phyloP scores from a whole-genome alignment of 1,139 yeast species.

The Yamadazyma oceani region DNA sequence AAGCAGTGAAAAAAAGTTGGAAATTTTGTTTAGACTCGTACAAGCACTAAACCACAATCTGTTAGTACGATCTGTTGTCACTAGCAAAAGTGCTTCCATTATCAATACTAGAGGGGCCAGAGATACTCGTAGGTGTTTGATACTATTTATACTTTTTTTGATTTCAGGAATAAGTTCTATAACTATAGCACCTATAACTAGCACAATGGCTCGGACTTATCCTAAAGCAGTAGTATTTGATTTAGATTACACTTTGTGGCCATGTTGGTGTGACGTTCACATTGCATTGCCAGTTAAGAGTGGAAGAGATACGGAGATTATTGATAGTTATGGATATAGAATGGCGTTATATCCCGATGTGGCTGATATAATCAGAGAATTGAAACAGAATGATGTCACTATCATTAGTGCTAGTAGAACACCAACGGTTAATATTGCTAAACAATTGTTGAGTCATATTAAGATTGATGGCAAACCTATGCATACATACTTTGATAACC shows the following conservation, averaged over 20 bases:
- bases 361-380: conserved; percentile 49
- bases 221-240: conserved; percentile 72
- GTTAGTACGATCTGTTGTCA: too few relatives aligned
- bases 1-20: too few relatives aligned
- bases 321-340: conserved; percentile 49
- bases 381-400: conserved; percentile 40
- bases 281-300: conserved; percentile 47
- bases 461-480: conserved; percentile 51
- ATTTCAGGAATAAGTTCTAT: neutral
- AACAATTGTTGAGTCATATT: conserved; percentile 49
- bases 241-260: conserved; percentile 79
- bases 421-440: conserved; percentile 61
- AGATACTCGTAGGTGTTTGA: too few relatives aligned
- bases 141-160: neutral
- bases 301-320: conserved; percentile 22
- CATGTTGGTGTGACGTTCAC: conserved; percentile 67
- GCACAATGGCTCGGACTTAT: conserved; percentile 21
- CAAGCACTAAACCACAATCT: too few relatives aligned
- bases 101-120: too few relatives aligned
- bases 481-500: conserved; percentile 45
- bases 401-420: conserved; percentile 72
- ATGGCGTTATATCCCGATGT: conserved; percentile 62
- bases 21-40: too few relatives aligned
- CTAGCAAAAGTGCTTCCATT: too few relatives aligned
- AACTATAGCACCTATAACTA: conserved; percentile 1